These are phyloP conservation scores for Olyra latifolia DNA, from an alignment of 176 grass and related monocot genomes.

Conservation along the genomic window DNA sequence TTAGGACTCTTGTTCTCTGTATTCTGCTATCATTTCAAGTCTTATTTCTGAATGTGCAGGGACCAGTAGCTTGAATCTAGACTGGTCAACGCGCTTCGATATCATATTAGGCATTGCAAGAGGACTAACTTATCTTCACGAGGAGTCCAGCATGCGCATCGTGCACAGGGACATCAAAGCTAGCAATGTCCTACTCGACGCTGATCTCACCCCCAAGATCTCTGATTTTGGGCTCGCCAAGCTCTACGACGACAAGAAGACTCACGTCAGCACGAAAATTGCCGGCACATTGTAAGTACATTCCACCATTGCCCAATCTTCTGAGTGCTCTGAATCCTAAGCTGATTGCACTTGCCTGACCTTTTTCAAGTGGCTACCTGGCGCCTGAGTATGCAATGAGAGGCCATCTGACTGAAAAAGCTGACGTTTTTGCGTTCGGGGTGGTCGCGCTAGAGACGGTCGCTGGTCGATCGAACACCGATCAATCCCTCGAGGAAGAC, in stretches of 20 bases:
- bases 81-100: constrained; percentile 57
- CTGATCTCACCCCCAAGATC: constrained; percentile 53
- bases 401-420: constrained; percentile 65
- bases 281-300: constrained; percentile 69
- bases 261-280: constrained; percentile 52
- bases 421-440: constrained; percentile 62
- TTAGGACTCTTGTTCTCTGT: too few species aligned
- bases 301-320: too few species aligned
- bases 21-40: too few species aligned
- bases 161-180: constrained; percentile 79
- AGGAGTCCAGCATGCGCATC: constrained; percentile 61
- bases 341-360: too few species aligned
- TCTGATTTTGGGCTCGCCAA: constrained; percentile 72
- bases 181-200: constrained; percentile 62
- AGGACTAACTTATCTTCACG: constrained; percentile 61
- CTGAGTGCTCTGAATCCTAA: too few species aligned
- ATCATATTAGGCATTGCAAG: constrained; percentile 61
- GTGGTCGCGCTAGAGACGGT: constrained; percentile 51
- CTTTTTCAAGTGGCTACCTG: constrained; percentile 53
- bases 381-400: constrained; percentile 77
- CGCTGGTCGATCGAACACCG: constrained; percentile 46
- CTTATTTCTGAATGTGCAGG: constrained; percentile 36
- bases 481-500: constrained; percentile 27
- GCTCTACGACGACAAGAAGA: constrained; percentile 60
- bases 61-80: constrained; percentile 34